Evolutionary conservation across 202 grass and related monocot genomes (phyloP).

Genomic region (Dendrocalamus latiflorus): DNA sequence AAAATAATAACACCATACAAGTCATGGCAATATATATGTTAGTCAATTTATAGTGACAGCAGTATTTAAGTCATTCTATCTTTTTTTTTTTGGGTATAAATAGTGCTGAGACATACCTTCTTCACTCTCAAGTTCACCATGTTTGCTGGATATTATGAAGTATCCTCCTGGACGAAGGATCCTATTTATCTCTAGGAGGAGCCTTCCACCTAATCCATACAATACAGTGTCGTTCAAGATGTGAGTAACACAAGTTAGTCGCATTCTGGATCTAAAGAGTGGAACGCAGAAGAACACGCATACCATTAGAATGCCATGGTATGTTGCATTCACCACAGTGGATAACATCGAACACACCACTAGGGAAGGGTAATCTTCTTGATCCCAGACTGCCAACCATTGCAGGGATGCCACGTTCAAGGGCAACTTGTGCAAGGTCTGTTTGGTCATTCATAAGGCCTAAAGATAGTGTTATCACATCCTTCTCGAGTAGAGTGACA

Average conservation of each 20-base stretch:
- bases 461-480: no score
- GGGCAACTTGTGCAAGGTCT: no score
- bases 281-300: constrained; percentile 19
- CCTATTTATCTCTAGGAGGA: constrained; percentile 94
- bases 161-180: constrained; percentile 95
- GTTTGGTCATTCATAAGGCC: no score
- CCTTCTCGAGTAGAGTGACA: no score
- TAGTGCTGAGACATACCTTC: constrained; percentile 47
- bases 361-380: no score
- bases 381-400: no score
- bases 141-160: constrained; percentile 79
- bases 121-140: constrained; percentile 83
- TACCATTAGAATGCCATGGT: constrained; percentile 93
- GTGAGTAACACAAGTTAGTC: not conserved
- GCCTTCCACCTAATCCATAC: constrained; percentile 57
- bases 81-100: not conserved
- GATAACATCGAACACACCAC: not conserved
- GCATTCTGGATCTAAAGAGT: constrained; percentile 1
- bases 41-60: not conserved
- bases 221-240: constrained; percentile 20
- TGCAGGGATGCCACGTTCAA: no score
- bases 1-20: constrained; percentile 1
- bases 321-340: constrained; percentile 94
- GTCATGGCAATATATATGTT: not conserved
- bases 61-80: not conserved